Evolutionary conservation across 768 basidiomycete genomes (phyloP).

Genomic region (Panellus pusillus): DNA sequence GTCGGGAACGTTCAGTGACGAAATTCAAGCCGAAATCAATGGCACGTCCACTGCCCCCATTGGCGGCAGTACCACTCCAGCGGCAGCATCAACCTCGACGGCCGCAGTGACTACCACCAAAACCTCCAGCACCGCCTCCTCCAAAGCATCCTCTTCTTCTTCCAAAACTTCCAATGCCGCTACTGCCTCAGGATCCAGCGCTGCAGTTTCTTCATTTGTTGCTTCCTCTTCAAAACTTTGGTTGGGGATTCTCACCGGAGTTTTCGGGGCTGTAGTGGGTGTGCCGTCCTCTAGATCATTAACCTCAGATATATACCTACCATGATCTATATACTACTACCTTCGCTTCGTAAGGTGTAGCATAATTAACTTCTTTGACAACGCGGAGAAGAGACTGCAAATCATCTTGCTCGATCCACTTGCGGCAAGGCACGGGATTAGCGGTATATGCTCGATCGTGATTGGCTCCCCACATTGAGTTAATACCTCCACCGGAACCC

Average conservation of each 20-base stretch:
- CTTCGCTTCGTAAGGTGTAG: background rate
- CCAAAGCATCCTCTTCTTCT: conserved; percentile 21
- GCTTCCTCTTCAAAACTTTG: conserved; percentile 4
- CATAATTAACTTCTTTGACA: no score
- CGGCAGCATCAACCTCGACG: conserved; percentile 27
- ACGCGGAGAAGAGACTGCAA: background rate
- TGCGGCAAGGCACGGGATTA: background rate
- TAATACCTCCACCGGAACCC: background rate
- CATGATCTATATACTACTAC: background rate
- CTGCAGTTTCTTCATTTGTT: conserved; percentile 22
- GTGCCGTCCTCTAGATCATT: conserved; percentile 35
- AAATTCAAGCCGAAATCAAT: conserved; percentile 58
- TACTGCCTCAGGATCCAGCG: conserved; percentile 17
- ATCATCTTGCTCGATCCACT: background rate
- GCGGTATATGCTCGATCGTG: conserved; percentile 1
- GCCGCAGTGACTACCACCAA: conserved; percentile 22
- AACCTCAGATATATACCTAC: background rate
- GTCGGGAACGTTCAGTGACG: conserved; percentile 66
- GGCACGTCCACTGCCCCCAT: conserved; percentile 61
- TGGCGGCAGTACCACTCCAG: conserved; percentile 37
- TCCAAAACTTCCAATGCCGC: conserved; percentile 23
- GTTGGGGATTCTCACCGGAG: conserved; percentile 20
- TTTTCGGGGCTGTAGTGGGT: conserved; percentile 37
- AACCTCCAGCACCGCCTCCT: conserved; percentile 18
- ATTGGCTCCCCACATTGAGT: conserved; percentile 1